Base-by-base conservation (phyloP, 805 yeast species). In the Metschnikowia baotianmanensis region DNA sequence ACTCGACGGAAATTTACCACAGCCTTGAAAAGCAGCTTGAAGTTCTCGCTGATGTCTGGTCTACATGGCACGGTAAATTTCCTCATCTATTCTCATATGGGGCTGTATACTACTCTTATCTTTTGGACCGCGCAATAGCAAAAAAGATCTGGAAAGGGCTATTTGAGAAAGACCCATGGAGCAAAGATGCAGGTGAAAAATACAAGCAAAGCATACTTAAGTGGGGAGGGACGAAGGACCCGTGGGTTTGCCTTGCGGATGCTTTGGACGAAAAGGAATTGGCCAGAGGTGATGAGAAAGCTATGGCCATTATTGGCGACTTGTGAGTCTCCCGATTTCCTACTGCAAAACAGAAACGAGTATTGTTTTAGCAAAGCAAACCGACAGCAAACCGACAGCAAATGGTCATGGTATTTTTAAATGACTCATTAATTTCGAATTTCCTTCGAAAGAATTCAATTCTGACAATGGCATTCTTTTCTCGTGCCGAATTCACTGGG, bases 51-150 rank as follows among this genome's bases (percentile, higher is more conserved):
- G 91, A 86, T 50, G 63, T 71, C 15, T 67, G 76, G 48, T 82
- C 95, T 1, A 82, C 82, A 19, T 90, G 97, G 96, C 95, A 87
- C 42, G 97, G 95, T 1, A 87, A 83, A 57, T 90, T 93, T 63
- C 95, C 96, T 1, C 99, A 93, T 57, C 65, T 93, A 29, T 86
- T 84, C 51, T 88, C 96, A 0, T 93, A 93, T 57, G 98, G 98
- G 1, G 86, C 97, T 0, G 86, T 90, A 1, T 93, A 93, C 58
- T 93, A 93, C 64, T 85, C 96, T 22, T 93, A 93, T 58, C 62
- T 93, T 37, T 75, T 93, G 41, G 99, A 93, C 63, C 67, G 97
- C 28, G 96, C 96, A 6, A 86, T 93, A 48, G 97, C 98, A 0
- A 78, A 88, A 19, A 81, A 80, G 55, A 76, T 91, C 2, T 93